Evolutionary conservation across 2,329 filamentous ascomycete species (phyloP).

Genomic region (Truncatella angustata): DNA sequence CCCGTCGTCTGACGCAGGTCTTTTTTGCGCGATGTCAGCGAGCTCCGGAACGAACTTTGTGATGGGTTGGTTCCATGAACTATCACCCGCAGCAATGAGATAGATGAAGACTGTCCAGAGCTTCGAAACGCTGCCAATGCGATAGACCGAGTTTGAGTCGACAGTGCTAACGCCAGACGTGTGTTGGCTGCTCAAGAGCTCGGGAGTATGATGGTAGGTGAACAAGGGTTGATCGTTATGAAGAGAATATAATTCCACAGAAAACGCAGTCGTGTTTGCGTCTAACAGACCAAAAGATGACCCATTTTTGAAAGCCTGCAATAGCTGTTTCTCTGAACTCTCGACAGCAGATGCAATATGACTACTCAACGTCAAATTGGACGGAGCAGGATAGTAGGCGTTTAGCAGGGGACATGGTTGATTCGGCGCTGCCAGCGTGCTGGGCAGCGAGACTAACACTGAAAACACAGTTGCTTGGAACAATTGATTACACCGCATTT

Average conservation of each 20-base stretch:
- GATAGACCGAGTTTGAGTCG: background rate
- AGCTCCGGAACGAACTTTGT: background rate
- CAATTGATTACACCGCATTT: background rate
- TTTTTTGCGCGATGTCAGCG: background rate
- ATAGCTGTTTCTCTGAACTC: background rate
- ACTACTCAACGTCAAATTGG: background rate
- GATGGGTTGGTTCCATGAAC: background rate
- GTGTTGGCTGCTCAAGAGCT: background rate
- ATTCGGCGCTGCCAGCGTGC: background rate
- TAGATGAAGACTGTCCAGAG: conserved; percentile 1
- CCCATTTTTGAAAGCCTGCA: background rate
- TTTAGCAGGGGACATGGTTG: background rate
- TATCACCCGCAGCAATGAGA: background rate
- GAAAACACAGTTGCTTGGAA: background rate
- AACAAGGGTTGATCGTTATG: background rate
- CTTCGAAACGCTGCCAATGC: conserved; percentile 4
- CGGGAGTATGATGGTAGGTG: background rate
- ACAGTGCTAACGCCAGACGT: background rate
- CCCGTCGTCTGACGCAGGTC: background rate
- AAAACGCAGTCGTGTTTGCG: background rate
- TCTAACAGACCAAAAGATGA: background rate
- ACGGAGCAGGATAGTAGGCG: background rate
- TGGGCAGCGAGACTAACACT: background rate
- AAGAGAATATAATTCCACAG: background rate
- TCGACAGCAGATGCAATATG: background rate